Evolutionary conservation across 208 protist genomes (phyloP).

Genomic region (Phytomonas sp.): DNA sequence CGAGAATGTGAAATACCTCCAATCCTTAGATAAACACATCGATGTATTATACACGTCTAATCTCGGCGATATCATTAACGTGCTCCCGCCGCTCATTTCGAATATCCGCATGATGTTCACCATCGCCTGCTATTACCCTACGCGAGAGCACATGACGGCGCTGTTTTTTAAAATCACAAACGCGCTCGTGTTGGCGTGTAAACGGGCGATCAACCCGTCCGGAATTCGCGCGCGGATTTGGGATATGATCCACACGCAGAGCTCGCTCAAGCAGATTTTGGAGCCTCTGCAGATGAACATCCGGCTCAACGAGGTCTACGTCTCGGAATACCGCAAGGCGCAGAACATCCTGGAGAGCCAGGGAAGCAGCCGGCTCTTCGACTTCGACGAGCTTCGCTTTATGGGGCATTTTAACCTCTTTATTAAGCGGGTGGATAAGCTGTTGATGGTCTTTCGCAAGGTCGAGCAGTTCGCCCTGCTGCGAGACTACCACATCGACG

Average conservation of each 20-base stretch:
- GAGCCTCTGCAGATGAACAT: slow-evolving; percentile 81
- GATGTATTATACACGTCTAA: slow-evolving; percentile 93
- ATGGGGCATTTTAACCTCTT: slow-evolving; percentile 98
- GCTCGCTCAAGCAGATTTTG: slow-evolving; percentile 72
- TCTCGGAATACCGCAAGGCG: slow-evolving; percentile 87
- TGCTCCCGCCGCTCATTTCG: slow-evolving; percentile 92
- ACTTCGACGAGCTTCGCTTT: slow-evolving; percentile 93
- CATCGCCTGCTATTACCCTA: slow-evolving; percentile 95
- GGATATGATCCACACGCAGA: slow-evolving; percentile 79
- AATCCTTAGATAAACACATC: slow-evolving; percentile 94
- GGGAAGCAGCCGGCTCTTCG: slow-evolving; percentile 65
- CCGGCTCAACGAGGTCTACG: slow-evolving; percentile 91
- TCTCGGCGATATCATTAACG: slow-evolving; percentile 89
- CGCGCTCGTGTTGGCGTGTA: slow-evolving; percentile 93
- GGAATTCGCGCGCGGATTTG: slow-evolving; percentile 85
- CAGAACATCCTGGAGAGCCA: slow-evolving; percentile 76
- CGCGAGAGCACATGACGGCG: slow-evolving; percentile 91
- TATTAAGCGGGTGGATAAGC: slow-evolving; percentile 93
- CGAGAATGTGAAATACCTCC: slow-evolving; percentile 97
- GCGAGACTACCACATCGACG: slow-evolving; percentile 89
- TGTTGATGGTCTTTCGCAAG: slow-evolving; percentile 94
- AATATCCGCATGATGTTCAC: slow-evolving; percentile 97
- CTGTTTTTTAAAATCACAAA: slow-evolving; percentile 97
- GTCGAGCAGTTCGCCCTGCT: slow-evolving; percentile 95
- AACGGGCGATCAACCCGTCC: slow-evolving; percentile 85